A percentile compares a stretch with the other conserved stretches of the same genome.
Evolutionary conservation across 2,329 filamentous ascomycete species (phyloP).

Genomic region (Coniosporium tulheliwenetii): DNA sequence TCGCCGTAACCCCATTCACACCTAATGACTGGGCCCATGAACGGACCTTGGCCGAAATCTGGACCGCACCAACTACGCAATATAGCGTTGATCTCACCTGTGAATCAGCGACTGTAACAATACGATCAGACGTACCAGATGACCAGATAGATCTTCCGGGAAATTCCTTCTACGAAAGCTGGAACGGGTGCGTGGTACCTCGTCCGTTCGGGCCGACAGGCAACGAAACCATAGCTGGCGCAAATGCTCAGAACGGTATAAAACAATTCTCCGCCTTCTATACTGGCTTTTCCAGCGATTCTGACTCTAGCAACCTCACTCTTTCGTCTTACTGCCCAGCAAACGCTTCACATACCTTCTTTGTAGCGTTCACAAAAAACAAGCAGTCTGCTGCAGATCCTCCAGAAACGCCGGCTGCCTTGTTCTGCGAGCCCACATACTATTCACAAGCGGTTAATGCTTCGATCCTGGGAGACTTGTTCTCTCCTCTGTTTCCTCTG

Average conservation of each 20-base stretch:
- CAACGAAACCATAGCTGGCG: constrained; percentile 25
- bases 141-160: too few species aligned
- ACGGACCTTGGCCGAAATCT: constrained; percentile 5
- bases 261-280: constrained; percentile 21
- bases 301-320: constrained; percentile 17
- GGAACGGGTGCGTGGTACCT: too few species aligned
- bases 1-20: constrained; percentile 28
- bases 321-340: constrained; percentile 15
- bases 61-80: constrained; percentile 12
- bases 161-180: too few species aligned
- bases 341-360: constrained; percentile 22
- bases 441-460: constrained; percentile 29
- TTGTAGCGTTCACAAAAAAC: constrained; percentile 14
- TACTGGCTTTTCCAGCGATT: constrained; percentile 24
- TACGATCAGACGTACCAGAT: too few species aligned
- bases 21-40: constrained; percentile 3
- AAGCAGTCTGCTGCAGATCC: background rate
- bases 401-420: constrained; percentile 13
- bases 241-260: constrained; percentile 34
- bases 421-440: constrained; percentile 31
- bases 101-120: constrained; percentile 4
- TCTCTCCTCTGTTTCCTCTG: background rate
- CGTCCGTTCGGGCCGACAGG: too few species aligned
- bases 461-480: constrained; percentile 11
- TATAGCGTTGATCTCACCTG: constrained; percentile 20